These are phyloP conservation scores for Fusarium heterosporum DNA, from an alignment of 2,329 filamentous ascomycete genomes.

Conservation along the genomic window DNA sequence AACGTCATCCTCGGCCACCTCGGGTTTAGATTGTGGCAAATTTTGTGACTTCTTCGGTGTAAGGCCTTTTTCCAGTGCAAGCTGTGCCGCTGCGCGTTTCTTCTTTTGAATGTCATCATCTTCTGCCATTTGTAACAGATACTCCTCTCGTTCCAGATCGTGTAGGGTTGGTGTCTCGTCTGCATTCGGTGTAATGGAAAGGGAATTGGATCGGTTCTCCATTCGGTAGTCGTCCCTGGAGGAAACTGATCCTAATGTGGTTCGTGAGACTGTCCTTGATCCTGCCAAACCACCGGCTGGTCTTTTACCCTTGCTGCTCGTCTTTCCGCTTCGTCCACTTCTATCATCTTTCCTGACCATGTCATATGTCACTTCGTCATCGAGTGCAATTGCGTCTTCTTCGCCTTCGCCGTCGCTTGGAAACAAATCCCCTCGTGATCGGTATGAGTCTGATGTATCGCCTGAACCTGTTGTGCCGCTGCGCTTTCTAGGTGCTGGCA, in stretches of 20 bases:
- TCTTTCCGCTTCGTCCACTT: slow-evolving; percentile 67
- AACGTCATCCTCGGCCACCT: slow-evolving; percentile 51
- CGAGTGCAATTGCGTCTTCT: slow-evolving; percentile 91
- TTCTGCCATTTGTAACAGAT: slow-evolving; percentile 63
- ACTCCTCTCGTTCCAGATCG: slow-evolving; percentile 66
- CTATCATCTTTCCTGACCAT: slow-evolving; percentile 82
- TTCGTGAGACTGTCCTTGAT: slow-evolving; percentile 68
- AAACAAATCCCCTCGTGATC: slow-evolving; percentile 90
- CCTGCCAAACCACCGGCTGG: slow-evolving; percentile 52
- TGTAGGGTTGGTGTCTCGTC: slow-evolving; percentile 60
- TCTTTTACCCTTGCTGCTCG: slow-evolving; percentile 70
- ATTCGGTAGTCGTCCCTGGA: slow-evolving; percentile 51
- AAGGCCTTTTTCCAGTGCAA: slow-evolving; percentile 65
- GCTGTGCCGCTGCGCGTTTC: slow-evolving; percentile 62
- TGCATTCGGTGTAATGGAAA: slow-evolving; percentile 53
- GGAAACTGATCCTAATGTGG: slow-evolving; percentile 62
- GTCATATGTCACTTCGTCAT: slow-evolving; percentile 90
- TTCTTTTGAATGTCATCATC: slow-evolving; percentile 65
- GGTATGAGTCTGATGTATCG: slow-evolving; percentile 85
- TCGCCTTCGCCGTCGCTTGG: slow-evolving; percentile 88
- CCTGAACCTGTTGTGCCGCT: slow-evolving; percentile 85
- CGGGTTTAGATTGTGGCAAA: slow-evolving; percentile 41
- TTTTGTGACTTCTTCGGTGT: slow-evolving; percentile 36
- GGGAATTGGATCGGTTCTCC: slow-evolving; percentile 45
- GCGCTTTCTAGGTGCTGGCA: slow-evolving; percentile 62